Conservation (phyloP, 768 basidiomycete species). For the Rhodotorula kratochvilovae region DNA sequence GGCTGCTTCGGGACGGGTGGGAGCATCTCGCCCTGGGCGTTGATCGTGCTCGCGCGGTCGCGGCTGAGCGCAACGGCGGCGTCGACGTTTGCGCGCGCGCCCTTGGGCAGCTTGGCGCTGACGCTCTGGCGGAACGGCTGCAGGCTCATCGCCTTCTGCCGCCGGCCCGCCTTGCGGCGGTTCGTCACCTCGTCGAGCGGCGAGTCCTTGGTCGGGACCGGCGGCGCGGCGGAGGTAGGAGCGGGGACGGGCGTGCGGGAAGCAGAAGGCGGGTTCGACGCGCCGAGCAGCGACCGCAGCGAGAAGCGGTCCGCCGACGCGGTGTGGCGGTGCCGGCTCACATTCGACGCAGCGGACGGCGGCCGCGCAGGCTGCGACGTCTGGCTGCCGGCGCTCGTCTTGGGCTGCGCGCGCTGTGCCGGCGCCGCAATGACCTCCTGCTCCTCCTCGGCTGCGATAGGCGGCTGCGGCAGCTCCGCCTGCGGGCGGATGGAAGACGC, state of each 20-base stretch:
- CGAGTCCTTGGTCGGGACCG: neutral
- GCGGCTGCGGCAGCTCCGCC: neutral
- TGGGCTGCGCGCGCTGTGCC: conserved; percentile 1
- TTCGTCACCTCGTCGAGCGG: conserved; percentile 35
- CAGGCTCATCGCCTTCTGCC: conserved; percentile 74
- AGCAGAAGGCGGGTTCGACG: conserved; percentile 10
- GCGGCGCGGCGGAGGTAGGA: neutral
- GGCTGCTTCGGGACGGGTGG: neutral
- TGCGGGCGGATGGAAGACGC: conserved; percentile 2
- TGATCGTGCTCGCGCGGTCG: neutral
- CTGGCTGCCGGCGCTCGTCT: conserved; percentile 9
- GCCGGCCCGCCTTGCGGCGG: conserved; percentile 24
- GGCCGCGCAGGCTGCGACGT: conserved; percentile 3
- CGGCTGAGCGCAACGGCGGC: conserved; percentile 3
- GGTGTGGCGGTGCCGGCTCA: conserved; percentile 29
- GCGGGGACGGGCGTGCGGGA: neutral
- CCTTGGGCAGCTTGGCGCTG: conserved; percentile 29
- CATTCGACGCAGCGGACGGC: conserved; percentile 15
- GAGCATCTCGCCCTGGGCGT: neutral
- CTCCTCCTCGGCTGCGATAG: neutral
- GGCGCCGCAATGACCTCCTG: neutral
- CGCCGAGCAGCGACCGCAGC: conserved; percentile 38
- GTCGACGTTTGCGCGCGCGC: conserved; percentile 16
- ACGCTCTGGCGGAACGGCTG: conserved; percentile 31
- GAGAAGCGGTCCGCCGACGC: conserved; percentile 40